These are phyloP conservation scores for Flaveria bidentis DNA, from an alignment of 129 eudicot genomes.

Conservation along the genomic window DNA sequence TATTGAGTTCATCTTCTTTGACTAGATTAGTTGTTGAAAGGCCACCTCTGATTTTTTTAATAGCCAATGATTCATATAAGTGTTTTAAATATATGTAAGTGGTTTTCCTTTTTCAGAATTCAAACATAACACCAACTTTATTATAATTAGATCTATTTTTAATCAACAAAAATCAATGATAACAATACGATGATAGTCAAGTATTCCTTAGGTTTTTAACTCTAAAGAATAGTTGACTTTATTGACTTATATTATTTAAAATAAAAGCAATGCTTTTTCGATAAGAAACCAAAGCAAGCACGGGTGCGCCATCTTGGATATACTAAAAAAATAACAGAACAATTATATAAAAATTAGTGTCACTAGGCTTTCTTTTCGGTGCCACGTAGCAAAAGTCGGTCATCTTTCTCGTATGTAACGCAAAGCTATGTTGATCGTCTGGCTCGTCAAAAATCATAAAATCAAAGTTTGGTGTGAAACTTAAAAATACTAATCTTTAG, in stretches of 20 bases:
- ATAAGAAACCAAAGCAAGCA: not conserved
- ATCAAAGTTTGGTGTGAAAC: no score
- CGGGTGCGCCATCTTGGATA: conserved; percentile 8
- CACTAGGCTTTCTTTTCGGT: no score
- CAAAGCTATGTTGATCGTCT: no score
- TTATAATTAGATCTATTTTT: not conserved
- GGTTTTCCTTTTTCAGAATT: not conserved
- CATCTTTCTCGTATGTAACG: no score
- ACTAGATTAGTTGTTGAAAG: conserved; percentile 16
- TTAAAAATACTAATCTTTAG: no score
- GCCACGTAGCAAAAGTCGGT: no score
- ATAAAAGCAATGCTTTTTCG: not conserved
- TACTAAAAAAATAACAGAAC: not conserved
- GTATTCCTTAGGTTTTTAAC: not conserved
- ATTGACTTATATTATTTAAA: not conserved
- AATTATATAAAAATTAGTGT: not conserved
- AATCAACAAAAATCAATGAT: not conserved
- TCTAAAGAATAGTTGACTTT: conserved; percentile 6
- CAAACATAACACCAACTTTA: not conserved
- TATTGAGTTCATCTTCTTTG: not conserved
- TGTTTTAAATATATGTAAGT: not conserved
- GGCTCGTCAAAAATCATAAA: no score
- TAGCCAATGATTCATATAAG: not conserved
- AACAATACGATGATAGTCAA: not conserved
- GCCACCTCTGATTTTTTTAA: conserved; percentile 5